These are phyloP conservation scores for Nemania sp. DNA, from an alignment of 2,329 filamentous ascomycete species.

Conservation along the genomic window DNA sequence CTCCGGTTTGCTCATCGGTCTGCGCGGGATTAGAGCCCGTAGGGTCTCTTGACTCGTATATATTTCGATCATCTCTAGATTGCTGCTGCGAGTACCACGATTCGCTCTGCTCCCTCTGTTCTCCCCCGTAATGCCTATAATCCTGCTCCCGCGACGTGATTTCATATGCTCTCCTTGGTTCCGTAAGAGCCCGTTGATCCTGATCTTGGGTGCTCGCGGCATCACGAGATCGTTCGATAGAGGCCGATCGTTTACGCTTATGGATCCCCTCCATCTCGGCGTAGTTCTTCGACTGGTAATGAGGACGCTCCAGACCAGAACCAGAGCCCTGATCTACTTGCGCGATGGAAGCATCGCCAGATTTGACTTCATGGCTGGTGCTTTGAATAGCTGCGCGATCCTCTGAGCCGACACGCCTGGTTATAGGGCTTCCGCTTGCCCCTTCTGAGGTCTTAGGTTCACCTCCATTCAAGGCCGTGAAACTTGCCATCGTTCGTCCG, in stretches of 20 bases:
- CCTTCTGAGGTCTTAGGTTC: slow-evolving; percentile 37
- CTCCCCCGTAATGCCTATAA: slow-evolving; percentile 51
- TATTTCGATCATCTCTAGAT: slow-evolving; percentile 51
- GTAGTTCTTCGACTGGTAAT: slow-evolving; percentile 48
- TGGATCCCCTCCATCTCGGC: slow-evolving; percentile 55
- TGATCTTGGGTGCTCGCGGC: slow-evolving; percentile 35
- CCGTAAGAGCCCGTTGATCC: slow-evolving; percentile 43
- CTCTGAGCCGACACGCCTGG: slow-evolving; percentile 36
- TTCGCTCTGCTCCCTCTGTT: slow-evolving; percentile 52
- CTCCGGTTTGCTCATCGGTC: slow-evolving; percentile 55
- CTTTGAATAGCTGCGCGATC: slow-evolving; percentile 33
- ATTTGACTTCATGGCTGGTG: slow-evolving; percentile 35
- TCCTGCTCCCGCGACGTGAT: slow-evolving; percentile 50
- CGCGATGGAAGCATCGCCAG: slow-evolving; percentile 31
- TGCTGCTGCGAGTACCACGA: slow-evolving; percentile 53
- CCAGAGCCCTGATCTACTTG: slow-evolving; percentile 49
- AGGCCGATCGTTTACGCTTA: slow-evolving; percentile 73
- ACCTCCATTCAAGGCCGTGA: slow-evolving; percentile 42
- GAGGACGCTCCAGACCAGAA: slow-evolving; percentile 47
- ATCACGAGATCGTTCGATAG: slow-evolving; percentile 55
- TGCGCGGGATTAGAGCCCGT: slow-evolving; percentile 51
- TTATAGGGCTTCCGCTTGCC: slow-evolving; percentile 33
- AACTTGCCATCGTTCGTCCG: slow-evolving; percentile 41
- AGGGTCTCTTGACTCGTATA: slow-evolving; percentile 53
- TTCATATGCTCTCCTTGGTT: slow-evolving; percentile 49